Percentiles rank a stretch among this genome's conserved stretches.
phyloP scores from a whole-genome alignment of 768 basidiomycete genomes.

The Lanmaoa rubissima region DNA sequence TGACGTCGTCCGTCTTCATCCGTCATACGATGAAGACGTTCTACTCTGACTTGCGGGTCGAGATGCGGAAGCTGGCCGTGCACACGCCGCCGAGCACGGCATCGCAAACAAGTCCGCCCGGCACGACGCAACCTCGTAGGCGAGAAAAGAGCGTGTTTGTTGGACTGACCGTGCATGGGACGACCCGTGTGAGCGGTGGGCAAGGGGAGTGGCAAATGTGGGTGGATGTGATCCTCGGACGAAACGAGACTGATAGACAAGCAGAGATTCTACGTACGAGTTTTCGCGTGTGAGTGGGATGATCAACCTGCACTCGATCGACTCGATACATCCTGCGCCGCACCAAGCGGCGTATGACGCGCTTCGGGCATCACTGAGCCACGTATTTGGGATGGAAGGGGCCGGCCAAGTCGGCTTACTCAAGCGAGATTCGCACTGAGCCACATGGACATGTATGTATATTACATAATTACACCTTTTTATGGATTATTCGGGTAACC shows the following conservation, averaged over 20 bases:
- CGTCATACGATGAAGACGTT: slow-evolving; percentile 74
- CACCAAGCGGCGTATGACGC: slow-evolving; percentile 69
- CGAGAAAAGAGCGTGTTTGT: slow-evolving; percentile 62
- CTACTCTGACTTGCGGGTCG: slow-evolving; percentile 63
- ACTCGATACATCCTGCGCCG: slow-evolving; percentile 78
- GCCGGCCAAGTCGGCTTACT: too few relatives aligned
- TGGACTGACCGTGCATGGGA: slow-evolving; percentile 54
- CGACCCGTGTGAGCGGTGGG: slow-evolving; percentile 60
- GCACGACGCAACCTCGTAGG: background rate
- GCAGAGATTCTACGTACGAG: slow-evolving; percentile 67
- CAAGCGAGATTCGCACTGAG: background rate
- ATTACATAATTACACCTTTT: slow-evolving; percentile 15
- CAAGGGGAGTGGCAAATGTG: slow-evolving; percentile 73
- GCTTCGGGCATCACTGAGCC: slow-evolving; percentile 10
- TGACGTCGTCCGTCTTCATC: slow-evolving; percentile 65
- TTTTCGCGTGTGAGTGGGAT: slow-evolving; percentile 69
- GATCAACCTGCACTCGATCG: slow-evolving; percentile 61
- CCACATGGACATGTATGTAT: background rate
- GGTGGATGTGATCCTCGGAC: slow-evolving; percentile 20
- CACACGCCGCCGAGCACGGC: slow-evolving; percentile 10
- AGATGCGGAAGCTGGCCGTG: slow-evolving; percentile 47
- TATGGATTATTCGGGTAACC: slow-evolving; percentile 8
- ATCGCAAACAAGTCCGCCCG: background rate
- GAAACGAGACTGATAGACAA: background rate
- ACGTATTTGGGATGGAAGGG: slow-evolving; percentile 22